A percentile compares a stretch with the other conserved stretches of the same genome.
Evolutionary conservation across 176 grass and related monocot species (phyloP).

Genomic region (Aegilops speltoides): DNA sequence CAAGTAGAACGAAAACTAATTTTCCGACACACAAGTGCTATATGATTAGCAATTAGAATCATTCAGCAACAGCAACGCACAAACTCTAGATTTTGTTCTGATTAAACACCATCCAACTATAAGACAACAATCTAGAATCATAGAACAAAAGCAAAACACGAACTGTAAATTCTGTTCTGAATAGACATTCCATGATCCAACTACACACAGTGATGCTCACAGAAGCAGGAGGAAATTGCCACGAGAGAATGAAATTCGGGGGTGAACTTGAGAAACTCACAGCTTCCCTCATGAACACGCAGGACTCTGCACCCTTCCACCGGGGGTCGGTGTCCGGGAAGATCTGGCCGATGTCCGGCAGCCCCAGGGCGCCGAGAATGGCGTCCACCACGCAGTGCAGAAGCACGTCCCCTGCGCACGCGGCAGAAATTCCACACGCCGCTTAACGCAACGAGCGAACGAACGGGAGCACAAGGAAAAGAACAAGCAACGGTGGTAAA

Average conservation of each 20-base stretch:
- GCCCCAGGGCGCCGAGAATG: conserved; percentile 90
- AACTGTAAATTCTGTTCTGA: background rate
- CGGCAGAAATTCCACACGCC: background rate
- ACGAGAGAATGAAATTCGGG: background rate
- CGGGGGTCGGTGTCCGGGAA: conserved; percentile 92
- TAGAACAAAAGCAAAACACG: background rate
- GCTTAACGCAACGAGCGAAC: conserved; percentile 1
- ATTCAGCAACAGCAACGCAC: background rate
- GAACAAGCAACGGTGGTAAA: background rate
- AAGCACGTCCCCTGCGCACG: conserved; percentile 80
- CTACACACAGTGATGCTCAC: background rate
- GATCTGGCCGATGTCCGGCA: conserved; percentile 97
- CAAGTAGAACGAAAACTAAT: background rate
- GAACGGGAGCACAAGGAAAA: background rate
- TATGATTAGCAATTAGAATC: conserved; percentile 1
- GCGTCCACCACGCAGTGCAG: conserved; percentile 99
- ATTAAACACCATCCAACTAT: background rate
- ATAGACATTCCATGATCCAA: background rate
- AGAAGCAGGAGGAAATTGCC: background rate
- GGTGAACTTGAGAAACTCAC: conserved; percentile 46
- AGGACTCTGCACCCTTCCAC: conserved; percentile 90
- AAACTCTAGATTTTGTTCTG: background rate
- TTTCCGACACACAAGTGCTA: background rate
- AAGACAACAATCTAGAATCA: background rate
- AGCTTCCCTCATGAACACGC: conserved; percentile 84